phyloP scores from a whole-genome alignment of 176 grass and related monocot genomes.

The Juncus inflexus region DNA sequence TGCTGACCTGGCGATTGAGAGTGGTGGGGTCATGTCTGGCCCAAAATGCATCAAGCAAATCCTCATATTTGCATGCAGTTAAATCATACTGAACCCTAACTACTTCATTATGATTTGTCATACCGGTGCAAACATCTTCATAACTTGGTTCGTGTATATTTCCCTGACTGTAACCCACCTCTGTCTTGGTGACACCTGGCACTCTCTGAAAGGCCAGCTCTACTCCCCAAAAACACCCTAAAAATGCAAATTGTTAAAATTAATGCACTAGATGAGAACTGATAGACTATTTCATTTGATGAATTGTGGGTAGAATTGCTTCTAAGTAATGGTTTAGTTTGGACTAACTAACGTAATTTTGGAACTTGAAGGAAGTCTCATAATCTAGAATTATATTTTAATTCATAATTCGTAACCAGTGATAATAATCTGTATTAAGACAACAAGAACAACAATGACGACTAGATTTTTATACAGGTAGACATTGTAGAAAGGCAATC shows the following conservation, averaged over 20 bases:
- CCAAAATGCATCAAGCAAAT: slow-evolving; percentile 78
- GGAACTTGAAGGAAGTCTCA: no score
- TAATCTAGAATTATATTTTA: no score
- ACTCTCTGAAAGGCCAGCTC: slow-evolving; percentile 92
- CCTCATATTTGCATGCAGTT: slow-evolving; percentile 65
- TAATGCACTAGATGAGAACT: neutral
- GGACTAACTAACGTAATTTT: no score
- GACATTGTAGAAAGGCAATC: no score
- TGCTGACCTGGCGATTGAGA: slow-evolving; percentile 78
- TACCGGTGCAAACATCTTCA: slow-evolving; percentile 90
- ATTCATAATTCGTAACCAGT: no score
- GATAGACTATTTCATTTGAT: no score
- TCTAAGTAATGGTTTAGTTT: no score
- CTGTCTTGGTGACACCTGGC: slow-evolving; percentile 74
- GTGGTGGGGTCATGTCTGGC: slow-evolving; percentile 79
- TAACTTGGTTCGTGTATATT: slow-evolving; percentile 71
- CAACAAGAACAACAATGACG: no score
- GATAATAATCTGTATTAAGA: no score
- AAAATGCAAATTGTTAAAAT: neutral
- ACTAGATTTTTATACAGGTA: no score
- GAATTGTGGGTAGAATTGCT: no score
- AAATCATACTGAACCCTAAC: slow-evolving; percentile 86
- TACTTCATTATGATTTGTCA: slow-evolving; percentile 80
- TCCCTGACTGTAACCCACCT: slow-evolving; percentile 95
- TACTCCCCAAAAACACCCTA: slow-evolving; percentile 93